These are phyloP conservation scores for Aspergillus aculeatus DNA, from an alignment of 2,329 filamentous ascomycete species.

Conservation along the genomic window DNA sequence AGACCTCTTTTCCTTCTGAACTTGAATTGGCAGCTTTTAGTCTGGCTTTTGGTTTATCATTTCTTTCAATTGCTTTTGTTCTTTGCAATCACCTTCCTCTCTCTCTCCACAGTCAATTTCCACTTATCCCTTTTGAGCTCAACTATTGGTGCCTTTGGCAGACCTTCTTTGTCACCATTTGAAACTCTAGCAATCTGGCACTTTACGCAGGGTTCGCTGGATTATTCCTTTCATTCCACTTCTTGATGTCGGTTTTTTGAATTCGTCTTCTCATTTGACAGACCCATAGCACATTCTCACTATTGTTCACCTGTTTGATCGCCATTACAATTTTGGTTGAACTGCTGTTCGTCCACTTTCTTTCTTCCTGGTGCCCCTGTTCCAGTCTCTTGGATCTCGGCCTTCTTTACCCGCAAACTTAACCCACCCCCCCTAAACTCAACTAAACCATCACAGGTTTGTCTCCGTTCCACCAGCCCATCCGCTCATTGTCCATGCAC, in stretches of 20 bases:
- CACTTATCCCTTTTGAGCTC: conserved; percentile 21
- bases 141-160: conserved; percentile 9
- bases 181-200: conserved; percentile 15
- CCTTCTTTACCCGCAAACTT: conserved; percentile 11
- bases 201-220: conserved; percentile 8
- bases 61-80: conserved; percentile 36
- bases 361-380: conserved; percentile 7
- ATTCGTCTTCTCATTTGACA: conserved; percentile 3
- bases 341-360: conserved; percentile 5
- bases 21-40: background rate
- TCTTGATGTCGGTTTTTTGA: background rate
- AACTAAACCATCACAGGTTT: conserved; percentile 20
- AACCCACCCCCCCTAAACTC: conserved; percentile 11
- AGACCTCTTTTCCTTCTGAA: background rate
- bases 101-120: conserved; percentile 15
- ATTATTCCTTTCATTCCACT: conserved; percentile 2
- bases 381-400: conserved; percentile 3
- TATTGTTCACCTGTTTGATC: conserved; percentile 11
- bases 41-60: conserved; percentile 14
- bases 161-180: conserved; percentile 19
- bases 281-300: conserved; percentile 7
- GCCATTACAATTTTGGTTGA: conserved; percentile 7
- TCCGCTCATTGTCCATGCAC: conserved; percentile 25
- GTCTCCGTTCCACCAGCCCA: conserved; percentile 25
- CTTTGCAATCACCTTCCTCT: conserved; percentile 41